Evolutionary conservation across 2,329 filamentous ascomycete species (phyloP), one percentile per base, ranked within the genome.

Genomic region (Thelonectria blattea): DNA sequence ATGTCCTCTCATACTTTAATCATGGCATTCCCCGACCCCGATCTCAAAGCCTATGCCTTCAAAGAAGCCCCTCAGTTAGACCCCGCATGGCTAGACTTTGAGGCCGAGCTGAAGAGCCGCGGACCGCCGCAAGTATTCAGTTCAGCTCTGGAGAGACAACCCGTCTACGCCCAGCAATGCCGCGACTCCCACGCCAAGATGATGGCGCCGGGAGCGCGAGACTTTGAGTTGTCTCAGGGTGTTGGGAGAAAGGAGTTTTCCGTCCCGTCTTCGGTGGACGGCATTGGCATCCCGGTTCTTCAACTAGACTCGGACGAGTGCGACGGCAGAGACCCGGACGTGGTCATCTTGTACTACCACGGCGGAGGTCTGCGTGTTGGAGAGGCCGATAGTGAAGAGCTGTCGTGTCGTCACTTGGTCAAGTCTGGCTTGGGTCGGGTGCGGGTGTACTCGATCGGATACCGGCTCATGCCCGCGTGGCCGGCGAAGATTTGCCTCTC

Each of bases 301-400:
- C 69, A 70, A 34, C 76, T 79, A 49, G 65, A 72, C 32, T 65
- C 68, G 7, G 56, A 51, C 8, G 50, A 61, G 3, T 65, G 62
- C 27, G 52, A 61, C 11, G 27, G 18, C 2, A 20, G 56, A 3
- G 47, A 59, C 1, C 62, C 68, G 0, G 66, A 72, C 6, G 60
- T 71, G 4, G 62, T 78, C 7, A 67, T 81, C 11, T 63, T 83
- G 17, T 83, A 83, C 67, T 80, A 79, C 64, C 81, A 83, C 63
- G 81, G 81, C 10, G 81, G 81, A 14, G 80, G 79, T 0, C 70
- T 84, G 2, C 70, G 71, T 27, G 78, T 83, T 32, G 81, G 81
- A 11, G 79, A 82, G 54, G 77, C 79, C 2, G 79, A 83, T 61
- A 81, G 77, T 60, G 81, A 84, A 65, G 80, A 84, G 48, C 69